Evolutionary conservation across 495 filamentous ascomycete genomes (phyloP).

Genomic region (Symbiotaphrina buchneri): DNA sequence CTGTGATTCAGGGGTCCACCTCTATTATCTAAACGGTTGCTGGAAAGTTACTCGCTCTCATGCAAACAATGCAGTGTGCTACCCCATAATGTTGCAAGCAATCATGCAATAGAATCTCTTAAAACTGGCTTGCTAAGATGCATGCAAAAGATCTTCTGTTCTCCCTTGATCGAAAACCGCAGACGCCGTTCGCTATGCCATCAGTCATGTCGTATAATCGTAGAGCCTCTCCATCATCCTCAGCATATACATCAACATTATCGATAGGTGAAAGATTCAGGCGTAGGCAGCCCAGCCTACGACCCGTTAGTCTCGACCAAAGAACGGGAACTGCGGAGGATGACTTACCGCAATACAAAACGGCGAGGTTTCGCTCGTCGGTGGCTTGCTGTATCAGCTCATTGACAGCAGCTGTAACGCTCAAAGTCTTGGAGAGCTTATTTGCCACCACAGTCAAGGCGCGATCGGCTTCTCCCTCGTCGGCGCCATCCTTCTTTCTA

Average conservation of each 20-base stretch:
- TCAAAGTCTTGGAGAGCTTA: conserved; percentile 82
- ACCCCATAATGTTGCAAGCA: background rate
- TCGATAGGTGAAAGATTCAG: conserved; percentile 8
- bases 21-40: too few species aligned
- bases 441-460: conserved; percentile 83
- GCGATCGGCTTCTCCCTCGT: conserved; percentile 78
- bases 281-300: conserved; percentile 48
- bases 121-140: background rate
- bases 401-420: conserved; percentile 85
- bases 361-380: conserved; percentile 79
- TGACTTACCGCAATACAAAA: conserved; percentile 70
- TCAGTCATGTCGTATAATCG: background rate
- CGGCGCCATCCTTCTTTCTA: conserved; percentile 31
- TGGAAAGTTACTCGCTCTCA: background rate
- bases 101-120: background rate
- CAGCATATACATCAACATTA: background rate
- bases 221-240: background rate
- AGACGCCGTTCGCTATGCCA: background rate
- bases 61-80: background rate
- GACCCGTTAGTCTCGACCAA: background rate
- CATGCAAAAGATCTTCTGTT: background rate
- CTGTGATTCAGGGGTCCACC: too few species aligned
- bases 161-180: background rate
- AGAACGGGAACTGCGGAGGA: background rate
- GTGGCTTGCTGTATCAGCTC: conserved; percentile 90